These are phyloP conservation scores for Venturia aucupariae DNA, from an alignment of 2,329 filamentous ascomycete species.

Conservation along the genomic window DNA sequence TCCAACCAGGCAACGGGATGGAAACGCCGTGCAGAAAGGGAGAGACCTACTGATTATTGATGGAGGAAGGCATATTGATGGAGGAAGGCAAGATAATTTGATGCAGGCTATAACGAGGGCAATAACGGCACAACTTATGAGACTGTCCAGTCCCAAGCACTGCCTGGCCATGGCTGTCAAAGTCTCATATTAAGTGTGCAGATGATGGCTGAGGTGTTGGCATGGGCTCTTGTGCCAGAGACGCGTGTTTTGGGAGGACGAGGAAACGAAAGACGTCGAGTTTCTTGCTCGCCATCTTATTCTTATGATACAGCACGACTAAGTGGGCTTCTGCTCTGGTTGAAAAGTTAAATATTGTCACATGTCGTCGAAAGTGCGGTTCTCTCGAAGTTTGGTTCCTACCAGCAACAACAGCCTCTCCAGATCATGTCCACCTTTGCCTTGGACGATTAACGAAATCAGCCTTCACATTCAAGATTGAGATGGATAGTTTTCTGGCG, in stretches of 20 bases:
- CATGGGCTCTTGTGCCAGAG: not conserved
- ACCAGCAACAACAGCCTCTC: not conserved
- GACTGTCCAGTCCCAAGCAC: not conserved
- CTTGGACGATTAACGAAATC: too few relatives aligned
- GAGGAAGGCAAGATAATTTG: not conserved
- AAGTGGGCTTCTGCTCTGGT: not conserved
- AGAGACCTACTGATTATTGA: not conserved
- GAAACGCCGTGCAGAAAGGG: not conserved
- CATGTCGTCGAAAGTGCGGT: not conserved
- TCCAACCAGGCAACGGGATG: not conserved
- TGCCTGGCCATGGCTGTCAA: not conserved
- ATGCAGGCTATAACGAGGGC: not conserved
- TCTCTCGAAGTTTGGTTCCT: not conserved
- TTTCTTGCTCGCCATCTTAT: not conserved
- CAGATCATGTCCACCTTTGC: too few relatives aligned
- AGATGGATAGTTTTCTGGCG: too few relatives aligned
- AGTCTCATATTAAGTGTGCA: not conserved
- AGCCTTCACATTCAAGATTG: too few relatives aligned
- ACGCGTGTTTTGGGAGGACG: not conserved
- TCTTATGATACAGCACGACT: too few relatives aligned
- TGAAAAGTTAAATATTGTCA: not conserved
- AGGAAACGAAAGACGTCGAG: not conserved
- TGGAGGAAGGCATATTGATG: not conserved
- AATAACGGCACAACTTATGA: not conserved
- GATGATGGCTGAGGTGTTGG: not conserved